Conservation (phyloP, 495 filamentous ascomycete genomes). For the Echria macrotheca region DNA sequence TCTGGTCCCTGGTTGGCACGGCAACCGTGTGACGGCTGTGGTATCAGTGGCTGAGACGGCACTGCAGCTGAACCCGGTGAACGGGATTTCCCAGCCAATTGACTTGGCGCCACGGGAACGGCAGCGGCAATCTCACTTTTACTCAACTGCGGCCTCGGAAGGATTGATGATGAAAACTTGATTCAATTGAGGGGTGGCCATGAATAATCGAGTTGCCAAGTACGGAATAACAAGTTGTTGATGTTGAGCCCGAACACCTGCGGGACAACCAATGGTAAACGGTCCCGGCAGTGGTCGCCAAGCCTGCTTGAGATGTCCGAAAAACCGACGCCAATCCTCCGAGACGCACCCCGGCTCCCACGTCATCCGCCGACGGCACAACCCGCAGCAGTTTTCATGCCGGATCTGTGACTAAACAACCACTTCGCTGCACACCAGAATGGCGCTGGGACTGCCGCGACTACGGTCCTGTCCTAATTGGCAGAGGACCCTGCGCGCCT, state of each 20-base stretch:
- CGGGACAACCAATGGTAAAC: too few relatives aligned
- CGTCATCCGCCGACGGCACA: neutral
- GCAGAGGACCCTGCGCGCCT: neutral
- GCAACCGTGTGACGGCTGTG: neutral
- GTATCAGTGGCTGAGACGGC: neutral
- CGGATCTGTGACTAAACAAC: too few relatives aligned
- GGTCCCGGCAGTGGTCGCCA: too few relatives aligned
- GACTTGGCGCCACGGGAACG: too few relatives aligned
- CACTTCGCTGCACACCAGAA: too few relatives aligned
- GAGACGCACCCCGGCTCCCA: neutral
- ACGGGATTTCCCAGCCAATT: neutral
- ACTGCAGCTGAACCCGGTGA: neutral
- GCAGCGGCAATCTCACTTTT: too few relatives aligned
- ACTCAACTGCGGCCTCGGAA: too few relatives aligned
- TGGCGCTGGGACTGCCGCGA: neutral
- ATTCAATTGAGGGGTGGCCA: too few relatives aligned
- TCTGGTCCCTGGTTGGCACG: too few relatives aligned
- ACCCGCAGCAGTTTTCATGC: neutral
- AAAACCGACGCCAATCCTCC: neutral
- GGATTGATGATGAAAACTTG: too few relatives aligned
- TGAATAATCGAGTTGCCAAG: neutral
- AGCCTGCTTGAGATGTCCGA: too few relatives aligned
- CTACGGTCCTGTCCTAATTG: neutral
- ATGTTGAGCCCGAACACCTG: neutral
- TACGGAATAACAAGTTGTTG: neutral